Evolutionary conservation across 441 rosid genomes (phyloP).

Genomic region (Populus trichocarpa): DNA sequence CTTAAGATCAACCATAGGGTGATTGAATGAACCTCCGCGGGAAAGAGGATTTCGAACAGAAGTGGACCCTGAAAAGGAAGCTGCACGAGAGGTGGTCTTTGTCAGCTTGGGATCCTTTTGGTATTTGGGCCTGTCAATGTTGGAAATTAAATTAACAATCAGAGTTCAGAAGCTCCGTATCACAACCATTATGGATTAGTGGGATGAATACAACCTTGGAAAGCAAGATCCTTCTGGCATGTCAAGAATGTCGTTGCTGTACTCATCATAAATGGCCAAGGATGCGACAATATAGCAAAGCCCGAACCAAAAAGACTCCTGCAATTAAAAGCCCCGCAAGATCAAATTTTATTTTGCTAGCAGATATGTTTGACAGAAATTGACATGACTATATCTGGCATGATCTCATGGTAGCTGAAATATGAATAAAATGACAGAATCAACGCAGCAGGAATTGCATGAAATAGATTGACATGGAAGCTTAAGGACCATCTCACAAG

Average conservation of each 20-base stretch:
- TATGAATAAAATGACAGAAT: neutral
- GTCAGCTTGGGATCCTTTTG: conserved; percentile 31
- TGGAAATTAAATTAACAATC: conserved; percentile 6
- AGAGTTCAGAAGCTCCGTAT: neutral
- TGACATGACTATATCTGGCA: neutral
- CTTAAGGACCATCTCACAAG: neutral
- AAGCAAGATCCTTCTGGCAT: conserved; percentile 96
- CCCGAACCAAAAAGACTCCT: conserved; percentile 86
- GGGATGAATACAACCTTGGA: conserved; percentile 52
- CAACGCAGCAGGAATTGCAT: neutral
- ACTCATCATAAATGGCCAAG: conserved; percentile 80
- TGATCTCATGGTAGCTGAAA: neutral
- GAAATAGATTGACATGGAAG: neutral
- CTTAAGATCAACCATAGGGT: conserved; percentile 58
- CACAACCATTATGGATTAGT: neutral
- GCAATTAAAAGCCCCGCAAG: conserved; percentile 24
- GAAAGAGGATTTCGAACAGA: conserved; percentile 53
- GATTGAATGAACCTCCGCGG: conserved; percentile 47
- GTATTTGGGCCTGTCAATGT: conserved; percentile 57
- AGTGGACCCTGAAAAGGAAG: conserved; percentile 41
- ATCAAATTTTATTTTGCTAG: neutral
- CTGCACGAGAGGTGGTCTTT: conserved; percentile 26
- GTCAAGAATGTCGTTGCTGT: conserved; percentile 89
- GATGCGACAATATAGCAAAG: conserved; percentile 78
- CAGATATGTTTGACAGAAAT: conserved; percentile 4